These are phyloP conservation scores for Podaxis sp. DNA, from an alignment of 768 basidiomycete species.

Conservation along the genomic window DNA sequence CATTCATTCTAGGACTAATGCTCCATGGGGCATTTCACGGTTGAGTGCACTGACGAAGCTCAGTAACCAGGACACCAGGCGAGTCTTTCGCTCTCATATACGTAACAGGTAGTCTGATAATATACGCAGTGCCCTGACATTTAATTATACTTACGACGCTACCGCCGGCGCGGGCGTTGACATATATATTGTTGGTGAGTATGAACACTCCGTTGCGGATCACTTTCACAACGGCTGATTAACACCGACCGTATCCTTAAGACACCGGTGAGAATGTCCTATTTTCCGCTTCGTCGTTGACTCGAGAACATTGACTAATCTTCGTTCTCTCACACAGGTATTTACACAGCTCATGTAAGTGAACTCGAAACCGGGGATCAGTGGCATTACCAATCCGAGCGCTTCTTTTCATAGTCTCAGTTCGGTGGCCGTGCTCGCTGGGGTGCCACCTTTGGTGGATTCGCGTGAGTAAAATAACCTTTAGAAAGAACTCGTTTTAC, in stretches of 20 bases:
- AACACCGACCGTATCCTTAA: slow-evolving; percentile 2
- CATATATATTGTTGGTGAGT: slow-evolving; percentile 33
- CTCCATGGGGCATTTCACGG: slow-evolving; percentile 10
- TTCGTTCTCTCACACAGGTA: slow-evolving; percentile 14
- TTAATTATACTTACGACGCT: slow-evolving; percentile 20
- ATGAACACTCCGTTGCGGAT: background rate
- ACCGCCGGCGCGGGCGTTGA: slow-evolving; percentile 31
- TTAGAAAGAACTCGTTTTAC: background rate
- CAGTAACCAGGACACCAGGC: background rate
- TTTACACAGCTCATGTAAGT: slow-evolving; percentile 20
- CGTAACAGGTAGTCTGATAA: background rate
- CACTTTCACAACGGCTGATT: background rate
- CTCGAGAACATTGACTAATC: background rate
- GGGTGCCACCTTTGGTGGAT: slow-evolving; percentile 28
- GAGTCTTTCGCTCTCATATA: background rate
- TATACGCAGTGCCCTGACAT: slow-evolving; percentile 13
- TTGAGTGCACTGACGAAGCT: background rate
- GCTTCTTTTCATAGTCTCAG: slow-evolving; percentile 14
- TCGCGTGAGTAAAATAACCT: slow-evolving; percentile 12
- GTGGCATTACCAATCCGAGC: background rate
- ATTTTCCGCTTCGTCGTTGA: background rate
- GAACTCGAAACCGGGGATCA: too few relatives aligned
- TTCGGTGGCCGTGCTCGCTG: slow-evolving; percentile 36
- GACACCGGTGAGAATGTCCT: slow-evolving; percentile 19
- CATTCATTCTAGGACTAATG: slow-evolving; percentile 20